These are phyloP conservation scores for Kurtzmaniella cleridarum DNA, from an alignment of 805 yeast species.

Conservation along the genomic window DNA sequence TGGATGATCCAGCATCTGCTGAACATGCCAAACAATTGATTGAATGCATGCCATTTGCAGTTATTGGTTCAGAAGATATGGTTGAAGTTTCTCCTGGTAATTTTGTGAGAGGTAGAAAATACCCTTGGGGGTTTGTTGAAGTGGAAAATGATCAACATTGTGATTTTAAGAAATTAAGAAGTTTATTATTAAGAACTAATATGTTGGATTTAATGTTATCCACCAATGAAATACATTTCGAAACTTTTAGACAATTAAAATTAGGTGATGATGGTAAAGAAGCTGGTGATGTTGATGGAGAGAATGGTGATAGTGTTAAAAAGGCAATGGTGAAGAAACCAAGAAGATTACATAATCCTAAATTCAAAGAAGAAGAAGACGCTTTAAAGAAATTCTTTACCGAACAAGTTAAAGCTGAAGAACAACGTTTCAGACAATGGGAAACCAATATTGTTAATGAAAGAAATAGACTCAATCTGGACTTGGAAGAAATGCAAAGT, in stretches of 20 bases:
- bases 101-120: constrained; percentile 70
- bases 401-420: constrained; percentile 93
- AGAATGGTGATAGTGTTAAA: constrained; percentile 23
- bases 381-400: constrained; percentile 90
- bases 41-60: constrained; percentile 83
- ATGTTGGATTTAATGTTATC: constrained; percentile 76
- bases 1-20: constrained; percentile 67
- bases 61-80: constrained; percentile 73
- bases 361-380: constrained; percentile 94
- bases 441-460: constrained; percentile 94
- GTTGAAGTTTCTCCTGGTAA: constrained; percentile 59
- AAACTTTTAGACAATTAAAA: constrained; percentile 68
- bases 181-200: constrained; percentile 73
- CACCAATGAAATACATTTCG: constrained; percentile 79
- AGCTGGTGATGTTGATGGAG: constrained; percentile 17
- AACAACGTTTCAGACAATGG: constrained; percentile 97
- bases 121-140: constrained; percentile 89
- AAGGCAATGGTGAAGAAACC: constrained; percentile 37
- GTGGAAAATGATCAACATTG: constrained; percentile 83
- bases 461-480: constrained; percentile 89
- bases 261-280: constrained; percentile 40
- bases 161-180: constrained; percentile 78
- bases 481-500: constrained; percentile 81
- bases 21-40: constrained; percentile 78
- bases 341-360: constrained; percentile 70